Conservation (phyloP, 2,329 filamentous ascomycete species). For the Rhinocladiella similis region DNA sequence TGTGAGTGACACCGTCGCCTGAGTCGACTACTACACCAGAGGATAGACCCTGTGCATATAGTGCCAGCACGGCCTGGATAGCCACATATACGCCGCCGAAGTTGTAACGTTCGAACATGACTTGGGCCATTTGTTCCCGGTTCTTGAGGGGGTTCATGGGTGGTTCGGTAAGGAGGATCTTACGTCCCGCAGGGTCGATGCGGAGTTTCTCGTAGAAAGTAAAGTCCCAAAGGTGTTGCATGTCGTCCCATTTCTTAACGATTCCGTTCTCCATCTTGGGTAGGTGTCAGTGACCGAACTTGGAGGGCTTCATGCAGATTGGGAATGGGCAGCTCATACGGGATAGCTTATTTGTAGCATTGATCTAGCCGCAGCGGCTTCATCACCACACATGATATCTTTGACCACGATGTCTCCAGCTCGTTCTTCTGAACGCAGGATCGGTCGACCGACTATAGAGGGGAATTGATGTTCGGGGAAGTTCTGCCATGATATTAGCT, state of each 20-base stretch:
- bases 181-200: constrained; percentile 84
- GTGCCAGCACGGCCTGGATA: constrained; percentile 91
- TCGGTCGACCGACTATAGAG: constrained; percentile 95
- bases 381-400: constrained; percentile 99
- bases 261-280: constrained; percentile 95
- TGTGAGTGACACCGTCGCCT: constrained; percentile 96
- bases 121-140: constrained; percentile 95
- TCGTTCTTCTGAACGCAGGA: constrained; percentile 93
- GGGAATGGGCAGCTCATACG: constrained; percentile 42
- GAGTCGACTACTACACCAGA: constrained; percentile 98
- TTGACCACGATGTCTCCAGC: constrained; percentile 74
- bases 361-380: constrained; percentile 89
- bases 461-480: constrained; percentile 99
- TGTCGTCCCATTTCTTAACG: constrained; percentile 99
- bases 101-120: constrained; percentile 97
- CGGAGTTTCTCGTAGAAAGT: constrained; percentile 98
- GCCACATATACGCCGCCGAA: constrained; percentile 98
- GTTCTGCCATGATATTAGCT: constrained; percentile 61
- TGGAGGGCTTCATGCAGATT: no score
- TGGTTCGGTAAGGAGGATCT: constrained; percentile 95
- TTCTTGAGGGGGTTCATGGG: constrained; percentile 98
- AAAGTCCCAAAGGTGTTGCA: constrained; percentile 99
- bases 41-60: constrained; percentile 93
- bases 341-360: constrained; percentile 99
- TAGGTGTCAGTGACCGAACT: no score